Evolutionary conservation across 176 grass and related monocot species (phyloP), one percentile per base, ranked within the genome.

Genomic region (Eremochloa ophiuroides): DNA sequence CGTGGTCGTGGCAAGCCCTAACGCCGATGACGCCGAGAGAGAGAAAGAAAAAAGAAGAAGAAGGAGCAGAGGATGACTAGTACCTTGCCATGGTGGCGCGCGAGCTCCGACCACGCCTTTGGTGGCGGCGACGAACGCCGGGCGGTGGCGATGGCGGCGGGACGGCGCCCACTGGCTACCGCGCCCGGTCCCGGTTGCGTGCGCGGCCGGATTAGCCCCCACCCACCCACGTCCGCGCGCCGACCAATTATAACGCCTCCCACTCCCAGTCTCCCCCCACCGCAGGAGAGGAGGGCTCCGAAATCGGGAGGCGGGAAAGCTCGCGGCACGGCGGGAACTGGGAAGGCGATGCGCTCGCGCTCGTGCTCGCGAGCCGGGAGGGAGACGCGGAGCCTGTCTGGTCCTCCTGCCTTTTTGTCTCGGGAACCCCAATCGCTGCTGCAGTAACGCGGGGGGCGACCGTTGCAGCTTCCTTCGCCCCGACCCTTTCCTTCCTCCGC

Each of bases 401-500:
- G 42, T 64, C 40, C 17, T 2, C 30, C 18, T 79, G 28, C 82
- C 14, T 79, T 77, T 71, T 62, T 18, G 25, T 59, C 58, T 53
- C 27, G 71, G 82, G 29, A 81, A 70, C 40, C 70, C n/a, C 26
- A 63, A 33, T 60, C 62, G 25, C 55, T 62, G 82, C 83, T 56
- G 65, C 61, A 69, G 62, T 75, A 63, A 80, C 51, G 31, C n/a
- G 14, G 37, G 14, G 8, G 37, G 46, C 46, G 64, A 80, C 70
- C 51, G 82, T 76, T 83, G 74, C 74, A 17, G 73, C 50, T 15
- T 62, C 40, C 81, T 75, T 53, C 31, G 42, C 50, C 8, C 0
- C 10, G 16, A 31, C 16, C 18, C 8, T 64, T 67, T 73, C 67
- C 87, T 75, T 89, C 87, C 82, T 65, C 71, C 27, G 82, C 77